Percentiles rank a stretch among this genome's conserved stretches.
Conservation (phyloP, 2,329 filamentous ascomycete species). For the Aspergillus arachidicola region DNA sequence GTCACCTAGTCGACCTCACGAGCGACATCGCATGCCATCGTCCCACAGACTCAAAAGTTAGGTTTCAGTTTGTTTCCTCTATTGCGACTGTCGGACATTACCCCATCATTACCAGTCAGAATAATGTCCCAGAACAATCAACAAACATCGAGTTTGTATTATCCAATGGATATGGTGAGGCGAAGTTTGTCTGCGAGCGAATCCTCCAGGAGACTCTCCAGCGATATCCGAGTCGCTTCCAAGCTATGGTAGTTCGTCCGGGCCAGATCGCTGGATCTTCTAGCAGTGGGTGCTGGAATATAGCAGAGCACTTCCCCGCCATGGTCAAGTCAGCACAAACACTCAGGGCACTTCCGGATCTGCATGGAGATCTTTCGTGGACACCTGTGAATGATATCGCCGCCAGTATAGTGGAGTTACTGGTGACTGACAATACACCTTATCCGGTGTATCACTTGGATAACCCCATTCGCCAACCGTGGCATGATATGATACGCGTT, state of each 20-base stretch:
- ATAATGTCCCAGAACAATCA: constrained; percentile 49
- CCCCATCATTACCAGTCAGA: constrained; percentile 23
- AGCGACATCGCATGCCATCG: constrained; percentile 27
- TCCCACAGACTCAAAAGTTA: constrained; percentile 22
- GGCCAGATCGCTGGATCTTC: constrained; percentile 58
- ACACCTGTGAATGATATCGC: constrained; percentile 49
- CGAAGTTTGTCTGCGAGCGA: constrained; percentile 54
- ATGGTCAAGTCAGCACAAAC: constrained; percentile 56
- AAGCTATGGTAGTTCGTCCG: constrained; percentile 46
- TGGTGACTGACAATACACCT: constrained; percentile 14
- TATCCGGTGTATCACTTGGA: constrained; percentile 51
- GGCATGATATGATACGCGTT: constrained; percentile 40
- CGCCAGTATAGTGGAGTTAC: constrained; percentile 35
- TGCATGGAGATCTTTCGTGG: constrained; percentile 49
- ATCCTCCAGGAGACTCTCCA: constrained; percentile 55
- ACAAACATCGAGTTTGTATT: constrained; percentile 45
- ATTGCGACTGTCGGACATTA: constrained; percentile 44
- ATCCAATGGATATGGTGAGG: constrained; percentile 55
- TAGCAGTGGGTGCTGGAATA: constrained; percentile 58
- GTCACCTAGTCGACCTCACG: constrained; percentile 53
- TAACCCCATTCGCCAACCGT: constrained; percentile 48
- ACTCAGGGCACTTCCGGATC: constrained; percentile 45
- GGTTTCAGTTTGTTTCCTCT: constrained; percentile 48
- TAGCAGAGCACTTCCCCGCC: constrained; percentile 54
- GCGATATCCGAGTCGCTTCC: constrained; percentile 45